Conservation (phyloP, 352 stramenopile species). For the Phytophthora europaea region DNA sequence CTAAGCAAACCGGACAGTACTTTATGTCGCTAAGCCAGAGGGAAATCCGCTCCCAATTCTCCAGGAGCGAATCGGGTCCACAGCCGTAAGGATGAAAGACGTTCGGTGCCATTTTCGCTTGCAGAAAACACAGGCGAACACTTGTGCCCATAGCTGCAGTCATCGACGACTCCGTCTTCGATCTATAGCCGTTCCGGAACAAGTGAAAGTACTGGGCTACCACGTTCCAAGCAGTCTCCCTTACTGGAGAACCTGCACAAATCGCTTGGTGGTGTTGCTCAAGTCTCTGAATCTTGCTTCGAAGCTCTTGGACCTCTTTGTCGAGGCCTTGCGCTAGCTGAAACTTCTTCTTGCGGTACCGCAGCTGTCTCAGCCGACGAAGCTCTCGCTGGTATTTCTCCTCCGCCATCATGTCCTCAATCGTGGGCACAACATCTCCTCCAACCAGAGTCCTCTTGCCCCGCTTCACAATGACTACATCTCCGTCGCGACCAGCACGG, state of each 20-base stretch:
- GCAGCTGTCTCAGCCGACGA: background rate
- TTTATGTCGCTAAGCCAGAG: background rate
- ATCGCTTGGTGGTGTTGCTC: background rate
- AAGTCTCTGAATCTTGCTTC: background rate
- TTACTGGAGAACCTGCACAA: background rate
- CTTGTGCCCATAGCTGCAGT: background rate
- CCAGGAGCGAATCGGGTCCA: constrained; percentile 5
- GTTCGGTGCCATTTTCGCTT: background rate
- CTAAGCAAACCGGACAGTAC: background rate
- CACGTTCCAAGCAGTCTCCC: background rate
- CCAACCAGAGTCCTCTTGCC: background rate
- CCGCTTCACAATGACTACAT: background rate
- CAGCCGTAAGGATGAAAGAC: background rate
- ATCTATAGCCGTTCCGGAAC: background rate
- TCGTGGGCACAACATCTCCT: background rate
- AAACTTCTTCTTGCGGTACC: background rate
- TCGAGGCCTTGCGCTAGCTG: background rate
- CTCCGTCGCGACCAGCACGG: background rate
- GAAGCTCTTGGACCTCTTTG: background rate
- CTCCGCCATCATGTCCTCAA: background rate
- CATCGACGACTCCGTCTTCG: background rate
- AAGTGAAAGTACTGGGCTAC: constrained; percentile 1
- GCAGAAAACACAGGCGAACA: constrained; percentile 8
- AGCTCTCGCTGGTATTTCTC: background rate
- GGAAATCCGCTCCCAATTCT: constrained; percentile 2